Percentiles rank a stretch among this genome's conserved stretches.
These are phyloP conservation scores for Erythrophleum ivorense DNA, from an alignment of 331 rosid species.

Conservation along the genomic window DNA sequence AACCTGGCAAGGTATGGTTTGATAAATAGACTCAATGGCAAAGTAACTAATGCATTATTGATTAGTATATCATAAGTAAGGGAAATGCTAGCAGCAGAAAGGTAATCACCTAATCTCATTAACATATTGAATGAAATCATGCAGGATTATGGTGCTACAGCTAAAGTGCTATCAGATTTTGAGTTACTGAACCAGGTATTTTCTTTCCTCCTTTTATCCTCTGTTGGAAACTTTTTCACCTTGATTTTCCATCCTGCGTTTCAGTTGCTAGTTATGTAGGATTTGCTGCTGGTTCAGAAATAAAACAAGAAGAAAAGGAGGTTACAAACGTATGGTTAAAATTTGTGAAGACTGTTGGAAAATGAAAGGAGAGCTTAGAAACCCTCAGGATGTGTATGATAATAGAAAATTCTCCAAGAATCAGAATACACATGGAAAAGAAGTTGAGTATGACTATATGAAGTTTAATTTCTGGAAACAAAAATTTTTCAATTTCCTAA, in stretches of 20 bases:
- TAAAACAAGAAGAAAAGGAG: constrained; percentile 10
- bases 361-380: background rate
- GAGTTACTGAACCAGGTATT: constrained; percentile 79
- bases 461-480: constrained; percentile 6
- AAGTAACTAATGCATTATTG: constrained; percentile 24
- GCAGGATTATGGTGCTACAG: constrained; percentile 72
- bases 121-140: constrained; percentile 42
- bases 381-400: background rate
- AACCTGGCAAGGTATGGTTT: constrained; percentile 60
- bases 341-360: background rate
- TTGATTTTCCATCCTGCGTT: constrained; percentile 34
- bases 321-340: background rate
- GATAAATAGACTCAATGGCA: background rate
- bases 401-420: background rate
- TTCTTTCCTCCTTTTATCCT: constrained; percentile 13
- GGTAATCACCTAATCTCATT: constrained; percentile 19
- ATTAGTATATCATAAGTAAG: background rate
- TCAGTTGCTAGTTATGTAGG: constrained; percentile 17
- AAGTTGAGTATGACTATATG: background rate
- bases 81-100: constrained; percentile 2
- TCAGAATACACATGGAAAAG: constrained; percentile 26
- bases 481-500: background rate
- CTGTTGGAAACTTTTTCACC: constrained; percentile 30
- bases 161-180: constrained; percentile 71
- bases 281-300: background rate